These are phyloP conservation scores for Whalleya microplaca DNA, from an alignment of 2,329 filamentous ascomycete genomes.

Conservation along the genomic window DNA sequence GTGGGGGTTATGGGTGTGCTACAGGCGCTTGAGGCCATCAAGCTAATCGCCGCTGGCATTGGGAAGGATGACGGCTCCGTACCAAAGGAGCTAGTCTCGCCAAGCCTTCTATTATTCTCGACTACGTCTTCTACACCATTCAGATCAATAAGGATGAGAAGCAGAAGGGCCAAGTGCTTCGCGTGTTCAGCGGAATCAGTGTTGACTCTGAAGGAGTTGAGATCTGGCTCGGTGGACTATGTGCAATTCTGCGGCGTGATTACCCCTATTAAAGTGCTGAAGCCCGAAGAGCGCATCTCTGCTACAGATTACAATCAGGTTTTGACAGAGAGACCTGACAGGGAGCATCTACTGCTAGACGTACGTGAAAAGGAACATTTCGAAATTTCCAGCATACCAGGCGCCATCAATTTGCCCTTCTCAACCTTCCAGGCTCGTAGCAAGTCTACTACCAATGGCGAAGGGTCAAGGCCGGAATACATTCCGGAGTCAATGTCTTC, in stretches of 20 bases:
- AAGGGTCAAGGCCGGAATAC: constrained; percentile 38
- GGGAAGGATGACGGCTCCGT: constrained; percentile 24
- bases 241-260: constrained; percentile 79
- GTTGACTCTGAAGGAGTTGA: constrained; percentile 66
- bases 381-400: constrained; percentile 74
- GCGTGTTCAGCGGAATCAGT: constrained; percentile 70
- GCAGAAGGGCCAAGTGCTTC: constrained; percentile 70
- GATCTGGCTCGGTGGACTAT: constrained; percentile 75
- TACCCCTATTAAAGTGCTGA: constrained; percentile 58
- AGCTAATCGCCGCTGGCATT: constrained; percentile 64
- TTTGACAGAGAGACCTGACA: constrained; percentile 8
- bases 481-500: constrained; percentile 43
- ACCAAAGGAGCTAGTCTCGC: constrained; percentile 28
- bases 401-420: constrained; percentile 76
- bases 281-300: constrained; percentile 68
- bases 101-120: constrained; percentile 53
- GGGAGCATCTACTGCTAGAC: constrained; percentile 69
- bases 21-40: constrained; percentile 87
- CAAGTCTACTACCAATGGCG: constrained; percentile 20
- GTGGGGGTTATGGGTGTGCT: constrained; percentile 93
- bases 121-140: constrained; percentile 56
- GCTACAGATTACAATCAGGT: constrained; percentile 60
- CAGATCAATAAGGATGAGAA: constrained; percentile 74
- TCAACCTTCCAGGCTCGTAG: constrained; percentile 50
- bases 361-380: constrained; percentile 86